Conservation (phyloP, 2,329 filamentous ascomycete genomes). For the Exophiala viscosa region DNA sequence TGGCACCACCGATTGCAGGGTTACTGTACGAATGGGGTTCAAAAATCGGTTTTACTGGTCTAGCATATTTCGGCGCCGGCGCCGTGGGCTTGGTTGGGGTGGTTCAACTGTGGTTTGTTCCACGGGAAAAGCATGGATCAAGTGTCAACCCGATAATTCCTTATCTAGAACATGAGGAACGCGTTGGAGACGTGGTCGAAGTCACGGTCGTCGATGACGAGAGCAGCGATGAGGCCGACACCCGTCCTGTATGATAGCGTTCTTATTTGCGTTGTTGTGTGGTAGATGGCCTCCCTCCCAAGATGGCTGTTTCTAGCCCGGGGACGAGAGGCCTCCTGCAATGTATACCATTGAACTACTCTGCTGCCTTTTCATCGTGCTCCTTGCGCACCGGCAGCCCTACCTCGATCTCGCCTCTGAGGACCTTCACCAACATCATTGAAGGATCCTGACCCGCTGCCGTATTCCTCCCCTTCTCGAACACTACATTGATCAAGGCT, state of each 20-base stretch:
- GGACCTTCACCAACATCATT: constrained; percentile 23
- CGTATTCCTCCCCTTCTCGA: constrained; percentile 21
- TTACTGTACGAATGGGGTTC: constrained; percentile 62
- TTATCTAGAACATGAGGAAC: constrained; percentile 27
- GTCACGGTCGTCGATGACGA: constrained; percentile 23
- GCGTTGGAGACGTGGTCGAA: constrained; percentile 25
- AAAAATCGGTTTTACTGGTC: constrained; percentile 54
- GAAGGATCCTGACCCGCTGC: constrained; percentile 15
- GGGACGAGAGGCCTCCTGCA: too few species aligned
- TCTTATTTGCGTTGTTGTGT: too few species aligned
- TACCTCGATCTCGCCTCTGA: constrained; percentile 28
- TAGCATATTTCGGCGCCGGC: constrained; percentile 61
- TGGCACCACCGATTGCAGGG: constrained; percentile 66
- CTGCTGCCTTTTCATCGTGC: neutral
- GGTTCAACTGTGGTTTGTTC: constrained; percentile 55
- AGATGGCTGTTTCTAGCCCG: too few species aligned
- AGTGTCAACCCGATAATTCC: constrained; percentile 37
- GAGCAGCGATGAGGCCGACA: too few species aligned
- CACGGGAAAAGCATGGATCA: constrained; percentile 44
- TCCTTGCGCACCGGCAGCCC: constrained; percentile 19
- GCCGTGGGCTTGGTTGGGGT: constrained; percentile 55
- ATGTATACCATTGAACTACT: too few species aligned
- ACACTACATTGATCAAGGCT: constrained; percentile 43
- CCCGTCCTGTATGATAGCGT: too few species aligned
- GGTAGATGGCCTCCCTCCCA: too few species aligned